Base-by-base conservation (phyloP, 768 basidiomycete genomes). In the Kwoniella mangroviensis region DNA sequence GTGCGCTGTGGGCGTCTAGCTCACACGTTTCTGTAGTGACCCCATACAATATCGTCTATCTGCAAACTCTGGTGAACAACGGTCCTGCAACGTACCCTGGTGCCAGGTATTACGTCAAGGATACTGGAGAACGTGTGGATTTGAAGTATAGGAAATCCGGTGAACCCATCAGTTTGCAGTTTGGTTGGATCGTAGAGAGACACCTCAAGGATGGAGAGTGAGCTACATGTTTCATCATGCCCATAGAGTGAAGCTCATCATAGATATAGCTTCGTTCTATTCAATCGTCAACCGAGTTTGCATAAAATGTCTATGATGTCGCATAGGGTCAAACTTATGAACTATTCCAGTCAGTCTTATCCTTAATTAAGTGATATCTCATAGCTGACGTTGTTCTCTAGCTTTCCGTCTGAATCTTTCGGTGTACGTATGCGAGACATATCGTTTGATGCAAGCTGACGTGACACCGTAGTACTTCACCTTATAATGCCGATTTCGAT, bases 301-400 rank as follows among this genome's bases (percentile, higher is more conserved):
- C 97, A 99, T 84, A 99, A 99, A 84, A 98, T 98, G 97, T 96
- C 94, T 87, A 98, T 98, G 97, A 98, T 98, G 97, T 92, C 92
- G 83, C 97, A 98, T 85, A 90, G 95, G 43, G 92, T 98, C 40
- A 93, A 92, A 79, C 85, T 98, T 70, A 97, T 98, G 94, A 92
- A 93, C 13, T 98, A 98, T 84, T 98, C 95, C 22, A 98, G 93
- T 95, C 78, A 83, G 93, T 87, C 4, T 40, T 13, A 49, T 42
- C 12, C 15, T 60, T 11, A 19, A 15, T 22, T 22, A 3, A 21
- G 43, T n/a, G 40, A 24, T 63, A 45, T 41, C 65, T 76, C 34
- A 34, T 34, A 69, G 21, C 65, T 62, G 45, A 69, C 42, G 24
- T 34, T 15, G 49, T 65, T 12, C 41, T 57, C 2, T 67, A 95